Base-by-base conservation (phyloP, 352 stramenopile species). In the Globisporangium ultimum region DNA sequence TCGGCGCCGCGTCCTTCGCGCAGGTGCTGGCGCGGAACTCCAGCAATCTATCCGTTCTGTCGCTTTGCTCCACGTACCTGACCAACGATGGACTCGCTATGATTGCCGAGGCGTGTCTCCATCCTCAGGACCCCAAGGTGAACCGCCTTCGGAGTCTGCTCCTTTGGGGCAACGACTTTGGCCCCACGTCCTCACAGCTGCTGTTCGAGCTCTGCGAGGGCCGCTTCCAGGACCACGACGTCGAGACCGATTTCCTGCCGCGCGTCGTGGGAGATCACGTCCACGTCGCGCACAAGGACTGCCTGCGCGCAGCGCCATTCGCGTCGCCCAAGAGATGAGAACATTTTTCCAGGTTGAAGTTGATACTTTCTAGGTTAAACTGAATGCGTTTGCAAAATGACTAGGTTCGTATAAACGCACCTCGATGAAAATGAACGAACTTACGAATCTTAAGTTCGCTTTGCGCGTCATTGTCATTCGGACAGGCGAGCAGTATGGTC, bases 151-250 rank as follows among this genome's bases (percentile, higher is more conserved):
- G 58, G 36, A 79, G 59, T 24, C 60, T 91, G 43, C 46, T 89
- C 32, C 68, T 91, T 9, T 91, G 78, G 79, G 82, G 74, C 10
- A 91, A 91, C 61, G 71, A 86, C 58, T 91, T 89, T 62, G 79
- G 80, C 18, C 47, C 53, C 8, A 53, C 55, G 22, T 68, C 76
- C 2, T 67, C 71, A 5, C 48, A 34, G 20, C 48, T 78, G 1
- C 74, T 89, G 50, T 20, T 76, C 12, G 67, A 84, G 45, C 62
- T 91, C 15, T 76, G 67, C 36, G 51, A 58, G 9, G 70, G 67
- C 7, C 64, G 67, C 7, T 82, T 87, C 43, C 41, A 65, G 22
- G 54, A 81, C n/a, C 63, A 58, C 38, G 49, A 60, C 48, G 64
- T 88, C 36, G 70, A 89, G 61, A 88, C 69, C 4, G 82, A 91